These are phyloP conservation scores for Rusavskia elegans DNA, from an alignment of 495 filamentous ascomycete species.

Conservation along the genomic window DNA sequence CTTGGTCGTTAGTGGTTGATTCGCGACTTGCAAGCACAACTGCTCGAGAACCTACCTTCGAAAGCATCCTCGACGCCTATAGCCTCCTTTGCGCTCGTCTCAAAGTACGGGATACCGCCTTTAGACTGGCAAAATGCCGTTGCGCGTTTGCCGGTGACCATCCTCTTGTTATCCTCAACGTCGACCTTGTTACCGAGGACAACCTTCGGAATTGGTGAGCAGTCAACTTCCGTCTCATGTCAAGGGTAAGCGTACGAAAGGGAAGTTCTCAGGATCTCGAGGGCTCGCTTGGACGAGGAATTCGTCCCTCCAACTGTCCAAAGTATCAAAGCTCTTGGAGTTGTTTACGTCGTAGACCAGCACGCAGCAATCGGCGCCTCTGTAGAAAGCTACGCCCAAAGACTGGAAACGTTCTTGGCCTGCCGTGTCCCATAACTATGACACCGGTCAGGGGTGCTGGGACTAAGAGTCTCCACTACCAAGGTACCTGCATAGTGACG, in stretches of 20 bases:
- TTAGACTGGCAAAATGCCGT: slow-evolving; percentile 97
- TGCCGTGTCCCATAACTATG: slow-evolving; percentile 92
- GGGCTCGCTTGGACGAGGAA: slow-evolving; percentile 96
- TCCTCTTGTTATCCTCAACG: slow-evolving; percentile 91
- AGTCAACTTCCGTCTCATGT: slow-evolving; percentile 1
- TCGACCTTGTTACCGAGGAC: slow-evolving; percentile 99
- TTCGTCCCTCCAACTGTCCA: slow-evolving; percentile 97
- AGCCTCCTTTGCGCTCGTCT: slow-evolving; percentile 97
- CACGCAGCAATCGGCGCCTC: slow-evolving; percentile 96
- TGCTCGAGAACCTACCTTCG: slow-evolving; percentile 46
- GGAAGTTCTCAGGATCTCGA: slow-evolving; percentile 91
- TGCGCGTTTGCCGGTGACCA: slow-evolving; percentile 87
- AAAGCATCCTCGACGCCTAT: slow-evolving; percentile 98
- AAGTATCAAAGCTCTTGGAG: slow-evolving; percentile 93
- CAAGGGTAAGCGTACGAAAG: slow-evolving; percentile 55
- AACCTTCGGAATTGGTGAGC: slow-evolving; percentile 34
- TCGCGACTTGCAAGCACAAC: not conserved
- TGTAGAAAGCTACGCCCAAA: slow-evolving; percentile 93
- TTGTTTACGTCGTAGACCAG: slow-evolving; percentile 98
- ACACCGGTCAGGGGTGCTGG: not conserved
- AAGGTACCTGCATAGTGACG: slow-evolving; percentile 90
- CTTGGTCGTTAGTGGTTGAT: slow-evolving; percentile 7
- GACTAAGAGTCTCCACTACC: not conserved
- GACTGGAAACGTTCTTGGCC: slow-evolving; percentile 98
- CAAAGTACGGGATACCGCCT: slow-evolving; percentile 94